Base-by-base conservation (phyloP, 2,329 filamentous ascomycete genomes). In the Ambrosiella cleistominuta region DNA sequence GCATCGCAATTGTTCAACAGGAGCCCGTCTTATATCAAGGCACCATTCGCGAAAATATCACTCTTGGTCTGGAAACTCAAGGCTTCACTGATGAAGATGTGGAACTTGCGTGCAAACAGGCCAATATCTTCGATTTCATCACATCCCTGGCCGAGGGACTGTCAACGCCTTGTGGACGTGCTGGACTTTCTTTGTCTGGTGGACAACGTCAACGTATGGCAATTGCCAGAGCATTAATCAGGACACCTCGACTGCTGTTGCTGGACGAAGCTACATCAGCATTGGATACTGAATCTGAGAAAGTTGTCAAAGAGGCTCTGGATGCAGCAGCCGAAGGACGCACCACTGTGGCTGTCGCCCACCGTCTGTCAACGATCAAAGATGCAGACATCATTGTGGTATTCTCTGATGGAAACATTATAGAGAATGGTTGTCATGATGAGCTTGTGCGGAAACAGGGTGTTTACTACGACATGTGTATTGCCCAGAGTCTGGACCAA, bases 121-220 rank as follows among this genome's bases (percentile, higher is more conserved):
- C 79, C 13, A 80, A 79, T 65, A 74, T 76, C 1, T 74, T 75
- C 63, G 74, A 78, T 12, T 82, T 82, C 59, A 71, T 82, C 37
- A 66, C 70, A 0, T 75, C 74, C 1, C 70, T 82, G 0, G 78
- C 79, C 1, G 70, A 84, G 59, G 80, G 80, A 0, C 81, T 86
- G 57, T 70, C 74, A 1, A 85, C 83, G 0, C 70, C 74, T 1
- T 83, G 85, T 19, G 84, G 85, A 1, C 78, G 83, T 63, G 77
- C 79, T 54, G 84, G 84, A 0, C 77, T 83, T 15, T 81, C 83
- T 60, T 71, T 89, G 1, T 86, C 82, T 1, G 85, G 85, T 27
- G 85, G 85, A 0, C 84, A 89, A 66, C 73, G 83, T 7, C 85
- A 88, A 66, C 79, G 83, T 19, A 77, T 87, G 39, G 83, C 84